Evolutionary conservation across 148 eudicot species (phyloP).

Genomic region (Rhododendron kiyosumense): DNA sequence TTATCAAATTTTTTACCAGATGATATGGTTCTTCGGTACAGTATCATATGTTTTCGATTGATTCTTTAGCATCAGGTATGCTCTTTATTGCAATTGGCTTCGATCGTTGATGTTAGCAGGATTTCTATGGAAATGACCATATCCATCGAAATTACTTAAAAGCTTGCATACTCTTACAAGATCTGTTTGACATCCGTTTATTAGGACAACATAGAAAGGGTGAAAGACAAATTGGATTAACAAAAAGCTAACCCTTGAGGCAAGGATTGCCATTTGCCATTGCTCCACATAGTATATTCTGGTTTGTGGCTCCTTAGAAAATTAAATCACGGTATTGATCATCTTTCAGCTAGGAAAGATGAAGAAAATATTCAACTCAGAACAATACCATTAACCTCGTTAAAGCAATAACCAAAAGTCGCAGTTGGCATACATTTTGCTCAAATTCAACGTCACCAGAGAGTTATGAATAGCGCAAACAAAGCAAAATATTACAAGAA

Average conservation of each 20-base stretch:
- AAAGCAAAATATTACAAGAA: background rate
- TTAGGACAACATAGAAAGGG: background rate
- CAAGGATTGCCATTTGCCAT: background rate
- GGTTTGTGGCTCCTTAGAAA: background rate
- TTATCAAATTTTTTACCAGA: background rate
- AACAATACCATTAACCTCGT: background rate
- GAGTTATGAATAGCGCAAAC: background rate
- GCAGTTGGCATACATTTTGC: background rate
- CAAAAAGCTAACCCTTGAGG: background rate
- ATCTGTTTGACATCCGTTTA: background rate
- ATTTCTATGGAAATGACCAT: background rate
- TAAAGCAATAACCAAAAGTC: background rate
- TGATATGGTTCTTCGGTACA: background rate
- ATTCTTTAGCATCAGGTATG: background rate
- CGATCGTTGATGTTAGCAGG: background rate
- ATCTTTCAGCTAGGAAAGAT: background rate
- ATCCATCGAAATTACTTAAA: background rate
- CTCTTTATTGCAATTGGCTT: background rate
- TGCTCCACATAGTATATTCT: background rate
- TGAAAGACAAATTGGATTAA: background rate
- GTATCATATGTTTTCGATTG: background rate
- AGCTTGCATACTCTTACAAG: background rate
- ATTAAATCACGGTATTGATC: background rate
- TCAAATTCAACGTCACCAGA: background rate
- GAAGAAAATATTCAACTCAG: background rate